These are phyloP conservation scores for Apium graveolens DNA, from an alignment of 129 eudicot species.

Conservation along the genomic window DNA sequence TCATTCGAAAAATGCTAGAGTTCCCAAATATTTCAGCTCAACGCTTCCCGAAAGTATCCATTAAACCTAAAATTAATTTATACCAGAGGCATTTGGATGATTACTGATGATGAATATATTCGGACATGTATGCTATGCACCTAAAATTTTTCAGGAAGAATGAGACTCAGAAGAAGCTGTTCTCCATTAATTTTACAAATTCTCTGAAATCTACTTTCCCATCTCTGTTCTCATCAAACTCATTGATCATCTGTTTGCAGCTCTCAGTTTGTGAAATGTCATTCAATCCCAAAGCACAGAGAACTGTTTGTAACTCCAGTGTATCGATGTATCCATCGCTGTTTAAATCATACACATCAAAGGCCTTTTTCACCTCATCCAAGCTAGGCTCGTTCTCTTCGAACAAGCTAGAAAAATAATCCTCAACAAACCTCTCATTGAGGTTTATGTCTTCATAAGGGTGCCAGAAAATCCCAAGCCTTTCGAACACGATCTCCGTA, in stretches of 20 bases:
- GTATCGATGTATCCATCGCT: conserved; percentile 83
- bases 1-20: too few species aligned
- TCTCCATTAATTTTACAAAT: conserved; percentile 60
- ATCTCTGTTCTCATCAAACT: conserved; percentile 54
- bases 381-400: conserved; percentile 47
- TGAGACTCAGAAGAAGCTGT: conserved; percentile 20
- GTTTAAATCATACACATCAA: conserved; percentile 74
- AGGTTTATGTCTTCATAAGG: conserved; percentile 18
- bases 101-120: not conserved
- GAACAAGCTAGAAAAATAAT: conserved; percentile 34
- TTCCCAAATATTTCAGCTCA: too few species aligned
- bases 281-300: conserved; percentile 45
- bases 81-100: not conserved
- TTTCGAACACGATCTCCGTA: conserved; percentile 30
- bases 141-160: not conserved
- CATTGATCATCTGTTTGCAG: conserved; percentile 71
- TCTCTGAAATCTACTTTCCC: conserved; percentile 52
- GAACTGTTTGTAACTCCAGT: conserved; percentile 56
- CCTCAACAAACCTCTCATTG: conserved; percentile 35
- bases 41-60: too few species aligned
- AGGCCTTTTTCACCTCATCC: conserved; percentile 68
- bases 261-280: conserved; percentile 39
- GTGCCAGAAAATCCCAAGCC: conserved; percentile 26
- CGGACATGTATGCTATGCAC: not conserved
- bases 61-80: too few species aligned